phyloP scores from a whole-genome alignment of 2,329 filamentous ascomycete species.

The Chaetothyriales sp. region DNA sequence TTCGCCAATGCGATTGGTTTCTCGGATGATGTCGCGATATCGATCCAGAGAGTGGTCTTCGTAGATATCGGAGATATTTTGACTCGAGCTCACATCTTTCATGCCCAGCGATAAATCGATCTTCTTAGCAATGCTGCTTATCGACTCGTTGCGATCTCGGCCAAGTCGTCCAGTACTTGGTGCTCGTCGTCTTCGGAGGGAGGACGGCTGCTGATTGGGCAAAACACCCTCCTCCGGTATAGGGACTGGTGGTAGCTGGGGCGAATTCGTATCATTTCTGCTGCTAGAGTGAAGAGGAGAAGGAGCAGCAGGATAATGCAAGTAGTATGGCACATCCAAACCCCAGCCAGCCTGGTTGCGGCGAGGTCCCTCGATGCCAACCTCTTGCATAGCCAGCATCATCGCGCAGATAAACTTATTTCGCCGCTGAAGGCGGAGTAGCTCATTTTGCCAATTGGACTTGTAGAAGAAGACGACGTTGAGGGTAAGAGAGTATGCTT shows the following conservation, averaged over 20 bases:
- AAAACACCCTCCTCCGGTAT: conserved; percentile 12
- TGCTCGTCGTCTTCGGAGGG: conserved; percentile 38
- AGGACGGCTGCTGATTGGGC: conserved; percentile 31
- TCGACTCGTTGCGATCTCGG: conserved; percentile 44
- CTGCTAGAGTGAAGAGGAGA: conserved; percentile 32
- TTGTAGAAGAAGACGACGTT: conserved; percentile 98
- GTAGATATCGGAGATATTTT: conserved; percentile 52
- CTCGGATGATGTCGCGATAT: conserved; percentile 23
- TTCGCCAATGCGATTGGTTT: conserved; percentile 27
- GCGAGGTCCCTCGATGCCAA: conserved; percentile 73
- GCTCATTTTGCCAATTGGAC: conserved; percentile 89
- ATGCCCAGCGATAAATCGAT: conserved; percentile 61
- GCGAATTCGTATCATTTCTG: conserved; percentile 30
- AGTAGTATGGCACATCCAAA: conserved; percentile 52
- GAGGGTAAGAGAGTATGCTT: conserved; percentile 73
- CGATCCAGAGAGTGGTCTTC: conserved; percentile 38
- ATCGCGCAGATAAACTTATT: conserved; percentile 91
- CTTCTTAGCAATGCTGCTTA: conserved; percentile 45
- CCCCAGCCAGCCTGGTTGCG: conserved; percentile 58
- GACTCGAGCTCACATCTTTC: conserved; percentile 42
- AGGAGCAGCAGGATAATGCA: conserved; percentile 36
- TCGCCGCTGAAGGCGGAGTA: conserved; percentile 73
- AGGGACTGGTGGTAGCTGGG: conserved; percentile 24
- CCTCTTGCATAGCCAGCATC: conserved; percentile 69
- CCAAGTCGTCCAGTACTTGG: conserved; percentile 21